Conservation (phyloP, 441 rosid genomes). For the Croton laevigatus region DNA sequence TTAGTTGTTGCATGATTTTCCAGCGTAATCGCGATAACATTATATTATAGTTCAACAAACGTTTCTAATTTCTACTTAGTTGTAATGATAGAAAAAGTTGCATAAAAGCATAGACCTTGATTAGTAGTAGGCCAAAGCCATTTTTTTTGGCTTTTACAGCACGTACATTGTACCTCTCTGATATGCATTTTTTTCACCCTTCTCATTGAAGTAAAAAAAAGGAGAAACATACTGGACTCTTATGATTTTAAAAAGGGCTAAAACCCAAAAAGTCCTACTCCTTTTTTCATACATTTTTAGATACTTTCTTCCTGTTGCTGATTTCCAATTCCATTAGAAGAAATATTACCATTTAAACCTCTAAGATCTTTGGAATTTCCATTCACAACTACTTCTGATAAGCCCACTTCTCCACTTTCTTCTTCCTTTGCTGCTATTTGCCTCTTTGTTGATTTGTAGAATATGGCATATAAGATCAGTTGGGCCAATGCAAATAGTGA, state of each 20-base stretch:
- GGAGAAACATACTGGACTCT: background rate
- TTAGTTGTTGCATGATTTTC: too few species aligned
- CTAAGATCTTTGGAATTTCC: constrained; percentile 10
- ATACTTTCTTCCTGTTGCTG: background rate
- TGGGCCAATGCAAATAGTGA: constrained; percentile 45
- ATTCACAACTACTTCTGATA: constrained; percentile 31
- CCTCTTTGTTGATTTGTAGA: constrained; percentile 50
- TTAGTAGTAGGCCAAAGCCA: background rate
- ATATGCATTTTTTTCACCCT: too few species aligned
- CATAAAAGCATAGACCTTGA: too few species aligned
- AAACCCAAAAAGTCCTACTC: too few species aligned
- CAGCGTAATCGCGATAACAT: too few species aligned
- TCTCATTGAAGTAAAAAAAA: too few species aligned
- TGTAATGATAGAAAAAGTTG: too few species aligned
- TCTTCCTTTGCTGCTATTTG: constrained; percentile 36
- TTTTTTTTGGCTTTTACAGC: too few species aligned
- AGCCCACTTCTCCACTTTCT: constrained; percentile 22
- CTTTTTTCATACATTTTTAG: background rate
- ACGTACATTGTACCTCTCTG: too few species aligned
- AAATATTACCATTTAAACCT: background rate
- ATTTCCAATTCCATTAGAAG: background rate
- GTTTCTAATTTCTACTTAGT: too few species aligned
- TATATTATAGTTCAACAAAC: too few species aligned
- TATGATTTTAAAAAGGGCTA: too few species aligned
- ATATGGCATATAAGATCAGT: constrained; percentile 44